Evolutionary conservation across 768 basidiomycete genomes (phyloP), one percentile per base, ranked within the genome.

Genomic region (Leccinum variicolor): DNA sequence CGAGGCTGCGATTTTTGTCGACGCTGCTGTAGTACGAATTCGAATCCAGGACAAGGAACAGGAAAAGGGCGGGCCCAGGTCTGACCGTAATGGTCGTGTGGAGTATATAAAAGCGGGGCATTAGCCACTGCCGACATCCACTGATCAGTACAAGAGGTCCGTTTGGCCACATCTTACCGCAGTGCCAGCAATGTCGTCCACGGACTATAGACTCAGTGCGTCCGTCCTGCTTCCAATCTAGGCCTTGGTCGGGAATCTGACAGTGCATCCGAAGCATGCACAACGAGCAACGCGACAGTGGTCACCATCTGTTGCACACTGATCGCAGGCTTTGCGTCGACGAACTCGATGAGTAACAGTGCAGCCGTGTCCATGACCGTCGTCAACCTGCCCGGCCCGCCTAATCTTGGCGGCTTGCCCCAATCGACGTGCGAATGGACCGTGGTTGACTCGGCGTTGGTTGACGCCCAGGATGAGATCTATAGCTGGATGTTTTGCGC

Each of bases 271-370:
- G 25, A 6, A 54, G 48, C 25, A 5, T 60, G 59, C 41, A 33
- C 53, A 39, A 29, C 57, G 8, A 49, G 26, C 48, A 60, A 60
- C 29, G 33, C 46, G 25, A 59, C 57, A 2, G 59, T 60, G 17
- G 43, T 52, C 6, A 14, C 31, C 23, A 59, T 59, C 15, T 60
- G 57, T 29, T 60, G 59, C 14, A 17, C 31, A 6, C 52, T 46
- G 21, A 6, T 50, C 15, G 26, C 36, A 39, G 36, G 10, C 9
- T 41, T 41, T 41, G 8, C 9, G 10, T 41, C 10, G n/a, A 19
- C 5, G n/a, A 19, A 41, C 39, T 41, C 10, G 39, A 19, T 19
- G 39, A 41, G 39, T 17, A 10, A 10, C 9, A 39, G n/a, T 39
- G 39, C 8, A 39, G n/a, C 39, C n/a, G 39, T 41, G 39, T 41